These are phyloP conservation scores for Melanomma pulvis-pyrius DNA, from an alignment of 495 filamentous ascomycete genomes.

Conservation along the genomic window DNA sequence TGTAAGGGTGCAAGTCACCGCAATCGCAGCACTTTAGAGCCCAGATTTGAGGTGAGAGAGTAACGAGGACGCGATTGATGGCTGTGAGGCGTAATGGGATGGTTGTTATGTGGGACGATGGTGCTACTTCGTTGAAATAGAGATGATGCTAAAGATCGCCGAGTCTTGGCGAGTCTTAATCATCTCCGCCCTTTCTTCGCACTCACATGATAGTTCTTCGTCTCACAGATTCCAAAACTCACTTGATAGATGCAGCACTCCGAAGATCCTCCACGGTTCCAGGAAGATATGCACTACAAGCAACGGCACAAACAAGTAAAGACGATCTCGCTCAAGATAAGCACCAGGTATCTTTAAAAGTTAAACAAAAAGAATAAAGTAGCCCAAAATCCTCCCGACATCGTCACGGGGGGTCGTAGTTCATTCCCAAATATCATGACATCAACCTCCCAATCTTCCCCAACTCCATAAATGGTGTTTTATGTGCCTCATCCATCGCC, in stretches of 20 bases:
- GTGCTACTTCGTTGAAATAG: too few relatives aligned
- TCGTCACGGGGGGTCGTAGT: background rate
- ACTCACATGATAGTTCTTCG: too few relatives aligned
- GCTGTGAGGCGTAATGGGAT: background rate
- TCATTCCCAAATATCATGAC: slow-evolving; percentile 1
- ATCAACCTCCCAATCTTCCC: background rate
- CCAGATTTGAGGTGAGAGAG: background rate
- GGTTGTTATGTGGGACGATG: background rate
- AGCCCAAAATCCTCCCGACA: slow-evolving; percentile 2
- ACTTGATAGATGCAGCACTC: too few relatives aligned
- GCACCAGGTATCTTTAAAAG: slow-evolving; percentile 16
- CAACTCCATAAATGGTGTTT: slow-evolving; percentile 6
- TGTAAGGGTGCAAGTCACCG: background rate
- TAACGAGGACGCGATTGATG: background rate
- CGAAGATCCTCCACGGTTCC: too few relatives aligned
- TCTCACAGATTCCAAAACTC: too few relatives aligned
- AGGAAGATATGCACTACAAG: too few relatives aligned
- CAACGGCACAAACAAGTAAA: background rate
- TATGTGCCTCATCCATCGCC: background rate
- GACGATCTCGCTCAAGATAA: background rate
- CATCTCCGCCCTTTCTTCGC: too few relatives aligned
- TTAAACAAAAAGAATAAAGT: slow-evolving; percentile 22
- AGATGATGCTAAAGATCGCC: too few relatives aligned
- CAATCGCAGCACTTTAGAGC: background rate
- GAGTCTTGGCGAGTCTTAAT: too few relatives aligned